Evolutionary conservation across 1,284 basidiomycete species (phyloP), one percentile per base, ranked within the genome.

Genomic region (Tremellales sp.): DNA sequence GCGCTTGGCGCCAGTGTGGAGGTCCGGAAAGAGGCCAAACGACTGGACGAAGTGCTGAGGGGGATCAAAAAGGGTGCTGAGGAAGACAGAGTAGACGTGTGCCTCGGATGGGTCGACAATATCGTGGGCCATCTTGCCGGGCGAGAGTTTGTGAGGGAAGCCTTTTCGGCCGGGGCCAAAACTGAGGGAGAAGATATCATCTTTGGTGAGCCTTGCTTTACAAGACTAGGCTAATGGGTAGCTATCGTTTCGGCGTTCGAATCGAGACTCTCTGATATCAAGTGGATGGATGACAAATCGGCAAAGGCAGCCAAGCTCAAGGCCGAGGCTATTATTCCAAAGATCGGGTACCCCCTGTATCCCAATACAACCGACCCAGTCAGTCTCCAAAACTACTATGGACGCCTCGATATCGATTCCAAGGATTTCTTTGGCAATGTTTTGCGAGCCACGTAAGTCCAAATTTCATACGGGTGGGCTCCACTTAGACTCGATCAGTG

Each of bases 261-360:
- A 68, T 73, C 75, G 21, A 89, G 89, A 13, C 75, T 97, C 10
- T 74, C 79, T 12, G 73, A 81, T 46, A 79, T 97, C 43, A 78
- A 84, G 37, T 98, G 94, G 94, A 90, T 98, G 84, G 94, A 98
- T 69, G 72, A 83, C 38, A 74, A 84, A 61, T 92, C 90, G 7
- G 84, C 87, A 16, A 75, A 77, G 31, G 86, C 84, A 45, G 94
- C 94, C 2, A 81, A 84, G 33, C 81, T 86, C 66, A 98, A 98
- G 79, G 72, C 72, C 21, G 56, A 67, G 28, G 59, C 63, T 3
- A 68, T 74, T 47, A 62, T 70, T n/a, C 69, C 72, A 39, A 74
- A 74, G 53, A 66, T 75, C 41, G 73, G 74, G 44, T 97, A 85
- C 72, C 94, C 94, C 0, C 68, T 84, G 5, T 86, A 80, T 6